Evolutionary conservation across 2,329 filamentous ascomycete species (phyloP).

Genomic region (Venturia oleaginea): DNA sequence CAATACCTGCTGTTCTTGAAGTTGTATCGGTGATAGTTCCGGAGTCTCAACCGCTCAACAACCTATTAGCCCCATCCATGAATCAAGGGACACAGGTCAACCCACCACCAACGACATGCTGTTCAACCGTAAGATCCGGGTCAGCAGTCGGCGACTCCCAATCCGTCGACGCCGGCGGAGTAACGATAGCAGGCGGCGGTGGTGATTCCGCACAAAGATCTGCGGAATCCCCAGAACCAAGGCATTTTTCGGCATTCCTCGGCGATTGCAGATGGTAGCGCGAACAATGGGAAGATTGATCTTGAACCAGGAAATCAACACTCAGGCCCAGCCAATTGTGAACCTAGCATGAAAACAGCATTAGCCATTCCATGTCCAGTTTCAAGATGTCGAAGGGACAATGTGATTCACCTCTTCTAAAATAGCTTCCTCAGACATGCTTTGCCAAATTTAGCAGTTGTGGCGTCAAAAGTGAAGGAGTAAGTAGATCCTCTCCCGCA

Average conservation of each 20-base stretch:
- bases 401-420: slow-evolving; percentile 1
- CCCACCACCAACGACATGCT: neutral
- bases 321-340: slow-evolving; percentile 8
- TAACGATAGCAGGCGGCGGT: neutral
- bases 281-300: neutral
- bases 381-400: neutral
- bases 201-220: neutral
- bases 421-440: slow-evolving; percentile 1
- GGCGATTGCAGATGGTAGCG: neutral
- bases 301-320: slow-evolving; percentile 6
- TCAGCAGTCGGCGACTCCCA: slow-evolving; percentile 1
- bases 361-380: neutral
- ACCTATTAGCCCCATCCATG: neutral
- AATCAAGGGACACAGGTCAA: neutral
- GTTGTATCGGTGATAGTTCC: neutral
- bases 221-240: neutral
- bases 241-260: neutral
- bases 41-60: neutral
- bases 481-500: neutral
- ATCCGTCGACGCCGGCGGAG: neutral
- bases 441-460: neutral
- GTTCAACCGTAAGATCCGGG: neutral
- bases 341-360: neutral
- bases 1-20: neutral
- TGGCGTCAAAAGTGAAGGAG: neutral